Evolutionary conservation across 2,329 filamentous ascomycete genomes (phyloP), one percentile per base, ranked within the genome.

Genomic region (Nannizziopsis arthrosporioides): DNA sequence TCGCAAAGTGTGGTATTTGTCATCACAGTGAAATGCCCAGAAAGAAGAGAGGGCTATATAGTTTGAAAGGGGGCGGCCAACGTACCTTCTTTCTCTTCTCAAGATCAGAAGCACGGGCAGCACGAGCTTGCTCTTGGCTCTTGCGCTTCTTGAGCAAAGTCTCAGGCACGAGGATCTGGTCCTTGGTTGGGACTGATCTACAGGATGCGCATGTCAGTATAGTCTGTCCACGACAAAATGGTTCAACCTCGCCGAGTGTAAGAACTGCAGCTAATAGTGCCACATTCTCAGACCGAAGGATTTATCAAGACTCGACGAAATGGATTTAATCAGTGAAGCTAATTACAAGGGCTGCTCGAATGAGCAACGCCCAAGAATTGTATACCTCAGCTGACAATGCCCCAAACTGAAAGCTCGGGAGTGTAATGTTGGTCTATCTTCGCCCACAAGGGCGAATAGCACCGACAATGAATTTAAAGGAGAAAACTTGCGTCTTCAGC

Each of bases 61-160:
- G 3, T 17, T 11, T n/a, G 8, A 14, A 17, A 19, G 7, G 9
- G 10, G 35, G 7, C 17, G 2, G n/a, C 2, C n/a, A 32, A 80
- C 86, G 71, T 71, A 96, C 92, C 78, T 86, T 79, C 78, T 92
- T 92, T 73, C 82, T 85, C 79, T 94, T 85, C 73, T 88, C 79
- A 59, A 81, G 71, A 65, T 85, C 85, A 58, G 84, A 78, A 61
- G 78, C 73, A 70, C 82, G 84, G 75, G 90, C 85, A 72, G 92
- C 89, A 72, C 89, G 85, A 71, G 89, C 88, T 82, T 95, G 94
- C 82, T 98, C 92, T 77, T 95, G 90, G 73, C 81, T 87, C 88
- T 98, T 98, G 78, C 92, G 86, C 87, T 98, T 98, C 85, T 98
- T 98, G 73, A 98, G 82, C 67, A 98, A 86, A 65, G 92, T 98